Evolutionary conservation across 148 eudicot species (phyloP), one percentile per base, ranked within the genome.

Genomic region (Vaccinium macrocarpon): DNA sequence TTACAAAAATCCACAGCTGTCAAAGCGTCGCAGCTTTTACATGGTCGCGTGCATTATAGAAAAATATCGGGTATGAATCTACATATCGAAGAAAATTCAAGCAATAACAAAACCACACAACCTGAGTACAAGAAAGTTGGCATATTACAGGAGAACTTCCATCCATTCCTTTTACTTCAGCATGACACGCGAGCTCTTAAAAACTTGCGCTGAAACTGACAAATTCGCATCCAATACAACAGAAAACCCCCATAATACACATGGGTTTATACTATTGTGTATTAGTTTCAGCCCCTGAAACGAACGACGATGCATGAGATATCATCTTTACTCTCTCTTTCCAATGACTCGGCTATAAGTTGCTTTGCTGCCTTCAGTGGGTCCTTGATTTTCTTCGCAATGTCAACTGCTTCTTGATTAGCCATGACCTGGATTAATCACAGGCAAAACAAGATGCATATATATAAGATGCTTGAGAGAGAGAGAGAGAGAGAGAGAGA

Each of bases 301-400:
- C 94, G 94, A 35, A 93, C 90, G 61, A 93, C 95, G 46, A 93
- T 86, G 42, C 92, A 90, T 32, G 95, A 93, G 87, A 93, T 93
- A 73, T 93, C 95, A 61, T 93, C 95, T 86, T 90, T 93, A 87
- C 95, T 91, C 81, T 93, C 93, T 73, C 93, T 90, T 16, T 84
- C 71, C 57, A 91, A 87, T 82, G 95, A 90, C 79, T 89, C 92
- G 2, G 83, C 73, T 76, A 87, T 87, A 81, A 93, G 83, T 84
- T 89, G 93, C 87, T 93, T 93, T 53, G 95, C 91, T 5, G 91
- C 92, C 80, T 90, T 85, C 51, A 73, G 86, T 1, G 95, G 93
- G 66, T 93, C 91, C 83, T 89, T 91, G 78, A 90, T 87, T 88
- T 89, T 90, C 84, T 84, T 91, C 6, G 90, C 90, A 55, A 90